Evolutionary conservation across 148 eudicot species (phyloP).

Genomic region (Diospyros lotus): DNA sequence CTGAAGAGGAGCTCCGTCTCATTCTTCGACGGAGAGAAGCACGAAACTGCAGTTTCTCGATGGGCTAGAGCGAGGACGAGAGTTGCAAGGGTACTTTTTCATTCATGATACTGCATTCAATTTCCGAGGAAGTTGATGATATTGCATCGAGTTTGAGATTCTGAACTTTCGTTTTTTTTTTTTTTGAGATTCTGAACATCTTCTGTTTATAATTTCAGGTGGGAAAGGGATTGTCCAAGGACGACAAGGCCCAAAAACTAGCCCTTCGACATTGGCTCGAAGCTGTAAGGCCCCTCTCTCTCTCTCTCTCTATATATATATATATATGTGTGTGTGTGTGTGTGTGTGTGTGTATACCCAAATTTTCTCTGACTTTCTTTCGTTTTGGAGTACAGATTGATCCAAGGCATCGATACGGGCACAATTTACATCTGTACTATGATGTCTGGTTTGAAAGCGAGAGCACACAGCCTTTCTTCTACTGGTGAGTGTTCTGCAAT

Average conservation of each 20-base stretch:
- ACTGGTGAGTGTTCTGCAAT: slow-evolving; percentile 50
- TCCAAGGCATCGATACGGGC: slow-evolving; percentile 96
- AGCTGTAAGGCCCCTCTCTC: slow-evolving; percentile 60
- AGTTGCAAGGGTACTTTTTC: slow-evolving; percentile 64
- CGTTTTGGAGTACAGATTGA: slow-evolving; percentile 48
- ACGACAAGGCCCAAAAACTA: slow-evolving; percentile 51
- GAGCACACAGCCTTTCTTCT: slow-evolving; percentile 93
- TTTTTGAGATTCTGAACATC: background rate
- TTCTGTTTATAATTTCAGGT: slow-evolving; percentile 23
- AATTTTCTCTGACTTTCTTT: too few relatives aligned
- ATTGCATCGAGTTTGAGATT: too few relatives aligned
- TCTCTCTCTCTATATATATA: background rate
- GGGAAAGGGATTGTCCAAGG: slow-evolving; percentile 55
- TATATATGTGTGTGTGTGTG: too few relatives aligned
- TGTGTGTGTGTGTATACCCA: too few relatives aligned
- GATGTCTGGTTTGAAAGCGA: slow-evolving; percentile 81
- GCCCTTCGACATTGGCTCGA: slow-evolving; percentile 72
- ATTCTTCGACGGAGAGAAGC: slow-evolving; percentile 65
- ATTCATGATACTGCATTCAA: background rate
- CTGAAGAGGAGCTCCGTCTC: slow-evolving; percentile 71
- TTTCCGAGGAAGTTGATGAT: background rate
- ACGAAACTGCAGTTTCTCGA: slow-evolving; percentile 68
- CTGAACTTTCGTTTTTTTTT: too few relatives aligned
- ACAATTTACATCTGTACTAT: slow-evolving; percentile 86
- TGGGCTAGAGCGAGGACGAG: slow-evolving; percentile 88